Evolutionary conservation across 768 basidiomycete species (phyloP), one percentile per base, ranked within the genome.

Genomic region (Rhodotorula taiwanensis): DNA sequence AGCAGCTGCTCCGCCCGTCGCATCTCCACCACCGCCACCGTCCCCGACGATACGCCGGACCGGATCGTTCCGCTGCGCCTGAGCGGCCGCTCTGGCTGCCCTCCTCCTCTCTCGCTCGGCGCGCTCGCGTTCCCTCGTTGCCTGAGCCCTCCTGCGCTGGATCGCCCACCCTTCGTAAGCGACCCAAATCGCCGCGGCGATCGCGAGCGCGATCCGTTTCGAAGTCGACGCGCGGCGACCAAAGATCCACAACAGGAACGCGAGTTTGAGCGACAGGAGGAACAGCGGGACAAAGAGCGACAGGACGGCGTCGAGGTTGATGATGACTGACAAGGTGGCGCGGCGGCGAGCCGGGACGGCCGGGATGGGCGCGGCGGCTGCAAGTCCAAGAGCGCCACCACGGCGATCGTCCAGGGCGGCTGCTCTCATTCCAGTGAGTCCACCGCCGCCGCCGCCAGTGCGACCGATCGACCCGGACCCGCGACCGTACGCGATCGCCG

Each of bases 161-260:
- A 71, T 60, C 11, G 52, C 34, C 31, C 52, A 56, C 0, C 64
- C 72, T 48, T 73, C 70, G 48, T 53, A 71, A 5, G 52, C 27
- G 28, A 70, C 61, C 69, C 69, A 73, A 10, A 23, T 25, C 3
- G 55, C 53, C 9, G 72, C 72, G 49, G 66, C 52, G n/a, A 20
- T 50, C 34, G 20, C 39, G 39, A 73, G 57, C 10, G 62, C 47
- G 28, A 48, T 18, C 2, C 71, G 43, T 49, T 73, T 73, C 6
- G 45, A 25, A 4, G 41, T 27, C 4, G 43, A 51, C 4, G 71
- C 72, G 54, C 70, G 66, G 31, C 70, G 62, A 3, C 69, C 72
- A 51, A 73, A 73, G 55, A 73, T 57, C 52, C 60, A 70, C 28
- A 71, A 47, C 15, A 73, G 60, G 66, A 73, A 70, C 2, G 28